Base-by-base conservation (phyloP, 139 green algal genomes). In the Gonium pectorale region DNA sequence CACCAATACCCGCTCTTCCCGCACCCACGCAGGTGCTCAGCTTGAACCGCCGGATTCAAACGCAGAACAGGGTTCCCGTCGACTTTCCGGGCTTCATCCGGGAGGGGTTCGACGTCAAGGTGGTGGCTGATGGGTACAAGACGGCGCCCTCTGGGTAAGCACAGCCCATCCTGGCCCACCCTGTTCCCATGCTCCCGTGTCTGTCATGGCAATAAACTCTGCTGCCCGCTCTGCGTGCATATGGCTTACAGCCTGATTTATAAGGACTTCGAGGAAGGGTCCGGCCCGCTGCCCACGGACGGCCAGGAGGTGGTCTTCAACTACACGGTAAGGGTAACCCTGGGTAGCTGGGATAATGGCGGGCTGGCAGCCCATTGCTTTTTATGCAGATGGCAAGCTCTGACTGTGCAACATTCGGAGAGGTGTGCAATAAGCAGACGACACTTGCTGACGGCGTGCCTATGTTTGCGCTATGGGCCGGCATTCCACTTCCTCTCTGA, bases 281-380 rank as follows among this genome's bases (percentile, higher is more conserved):
- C 9, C 2, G 95, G 94, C 0, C 31, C 73, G 11, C 77, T 71
- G 46, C 96, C 97, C 2, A 8, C 83, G 44, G 93, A 98, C 67
- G 96, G 95, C 0, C 95, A 99, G 88, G 88, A 99, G 92, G 94
- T 95, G 27, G 83, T 93, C 8, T 99, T 99, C 87, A 82, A 99
- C 79, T 99, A 99, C 92, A 97, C 92, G 0, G 75, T 82, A 19
- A 33, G 75, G 6, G 40, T n/a, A n/a, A n/a, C n/a, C n/a, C n/a
- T n/a, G n/a, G n/a, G n/a, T n/a, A n/a, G n/a, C n/a, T n/a, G n/a
- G n/a, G n/a, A n/a, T n/a, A n/a, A n/a, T n/a, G n/a, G n/a, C n/a
- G n/a, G n/a, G n/a, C n/a, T n/a, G n/a, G n/a, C n/a, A n/a, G n/a
- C n/a, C n/a, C n/a, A n/a, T n/a, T n/a, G n/a, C n/a, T n/a, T n/a